Evolutionary conservation across 2,329 filamentous ascomycete species (phyloP).

Genomic region (Alternaria ventricosa): DNA sequence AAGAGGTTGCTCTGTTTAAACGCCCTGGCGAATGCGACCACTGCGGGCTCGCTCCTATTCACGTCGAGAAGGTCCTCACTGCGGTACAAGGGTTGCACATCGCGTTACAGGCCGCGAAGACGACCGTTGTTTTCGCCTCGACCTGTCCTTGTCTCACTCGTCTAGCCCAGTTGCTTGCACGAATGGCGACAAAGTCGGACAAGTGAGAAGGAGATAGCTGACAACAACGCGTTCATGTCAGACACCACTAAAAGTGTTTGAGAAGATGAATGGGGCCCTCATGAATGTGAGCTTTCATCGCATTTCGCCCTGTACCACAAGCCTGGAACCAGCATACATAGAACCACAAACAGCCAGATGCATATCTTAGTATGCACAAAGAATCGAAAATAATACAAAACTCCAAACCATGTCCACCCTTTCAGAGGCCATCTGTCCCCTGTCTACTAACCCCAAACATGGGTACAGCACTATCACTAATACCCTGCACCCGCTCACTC

Average conservation of each 20-base stretch:
- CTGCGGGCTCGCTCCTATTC: not conserved
- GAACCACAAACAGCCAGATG: not conserved
- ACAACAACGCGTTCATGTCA: not conserved
- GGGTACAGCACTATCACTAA: constrained; percentile 16
- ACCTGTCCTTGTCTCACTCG: not conserved
- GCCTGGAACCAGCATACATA: not conserved
- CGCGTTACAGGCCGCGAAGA: not conserved
- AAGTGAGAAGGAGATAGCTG: not conserved
- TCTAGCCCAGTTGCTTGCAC: not conserved
- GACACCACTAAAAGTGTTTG: not conserved
- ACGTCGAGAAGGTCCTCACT: not conserved
- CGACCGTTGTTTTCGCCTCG: not conserved
- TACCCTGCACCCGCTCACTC: constrained; percentile 37
- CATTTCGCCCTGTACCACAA: not conserved
- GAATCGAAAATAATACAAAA: not conserved
- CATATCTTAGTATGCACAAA: not conserved
- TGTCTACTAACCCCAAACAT: constrained; percentile 39
- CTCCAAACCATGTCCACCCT: not conserved
- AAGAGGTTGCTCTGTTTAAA: not conserved
- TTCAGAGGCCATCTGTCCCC: not conserved
- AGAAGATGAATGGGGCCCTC: not conserved
- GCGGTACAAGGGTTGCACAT: not conserved
- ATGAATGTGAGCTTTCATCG: not conserved
- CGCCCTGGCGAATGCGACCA: not conserved
- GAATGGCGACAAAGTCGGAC: not conserved